Base-by-base conservation (phyloP, 805 yeast species). In the Candida chilensis region DNA sequence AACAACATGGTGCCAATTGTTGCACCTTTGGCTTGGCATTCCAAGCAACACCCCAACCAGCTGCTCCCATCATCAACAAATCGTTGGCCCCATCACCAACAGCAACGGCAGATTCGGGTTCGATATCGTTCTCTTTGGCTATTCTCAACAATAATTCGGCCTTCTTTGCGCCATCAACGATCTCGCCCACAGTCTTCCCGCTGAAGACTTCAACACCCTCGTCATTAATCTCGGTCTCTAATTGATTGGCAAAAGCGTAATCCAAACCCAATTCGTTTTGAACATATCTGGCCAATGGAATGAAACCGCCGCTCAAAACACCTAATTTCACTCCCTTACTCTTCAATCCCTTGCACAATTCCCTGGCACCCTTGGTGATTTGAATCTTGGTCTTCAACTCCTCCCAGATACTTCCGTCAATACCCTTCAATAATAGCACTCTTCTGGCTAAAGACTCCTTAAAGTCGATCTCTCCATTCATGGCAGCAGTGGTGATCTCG, bases 21-120 rank as follows among this genome's bases (percentile, higher is more conserved):
- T 87, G 96, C 2, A 92, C 98, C 39, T 68, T 77, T 15, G 97
- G 96, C 52, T 92, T 92, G 14, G 97, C 99, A 50, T 86, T 83
- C 94, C 96, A 92, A 0, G 98, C 98, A 32, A 92, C 66, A 14
- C 98, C 98, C 50, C 75, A 82, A 0, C 97, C 97, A 2, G 95
- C 96, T 10, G 57, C 73, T 2, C 62, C 70, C 97, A 92, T 92
- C 87, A 94, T 94, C 27, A 72, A 71, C 47, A 92, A 61, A 57
- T 92, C 99, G 47, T 92, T 92, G 16, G 97, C 96, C 22, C 99
- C 99, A 50, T 92, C 97, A 21, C 97, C 97, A 22, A 90, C 82
- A 29, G 96, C 96, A 27, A 83, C 78, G 1, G 79, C 78, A 4
- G 64, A 48, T 26, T 50, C 50, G 8, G 74, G 56, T 15, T 68